Base-by-base conservation (phyloP, 2,329 filamentous ascomycete genomes). In the Xylaria sp. region DNA sequence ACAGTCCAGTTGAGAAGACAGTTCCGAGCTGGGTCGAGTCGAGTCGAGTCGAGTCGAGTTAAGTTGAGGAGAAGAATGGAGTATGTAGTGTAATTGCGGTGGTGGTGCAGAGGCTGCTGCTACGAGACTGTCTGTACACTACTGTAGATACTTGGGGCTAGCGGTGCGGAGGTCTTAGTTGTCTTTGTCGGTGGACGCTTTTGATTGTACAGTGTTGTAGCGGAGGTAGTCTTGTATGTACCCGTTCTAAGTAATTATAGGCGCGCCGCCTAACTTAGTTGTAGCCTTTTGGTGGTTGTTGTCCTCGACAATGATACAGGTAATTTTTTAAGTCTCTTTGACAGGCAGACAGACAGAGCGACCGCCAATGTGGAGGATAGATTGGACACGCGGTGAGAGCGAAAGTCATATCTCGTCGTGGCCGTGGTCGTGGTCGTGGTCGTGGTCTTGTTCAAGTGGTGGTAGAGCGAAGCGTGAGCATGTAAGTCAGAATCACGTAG, bases 41-140 rank as follows among this genome's bases (percentile, higher is more conserved):
- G 46, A 58, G 57, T 25, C 39, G 37, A 37, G 34, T 56, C n/a
- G 52, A 25, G 23, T 25, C 3, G 23, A 48, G 28, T 56, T 12
- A 18, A 58, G 57, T 62, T 58, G 52, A 63, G 63, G 20, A 68
- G 65, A 63, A 65, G 64, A 68, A 65, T 20, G 48, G 50, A 32
- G 9, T 6, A 25, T 25, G 23, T 25, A 25, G 25, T 60, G 52
- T 20, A 63, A 57, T 44, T 58, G 39, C 54, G 51, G n/a, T 61
- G 59, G 56, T 65, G 59, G 48, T 39, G 56, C 70, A 48, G 61
- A 37, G 56, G 56, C 60, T 61, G 60, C 54, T 25, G 32, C 56
- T 46, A 18, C 32, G 32, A 34, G n/a, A 39, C 52, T 8, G 28
- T 37, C 52, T 55, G 28, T 12, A 51, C 15, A 28, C 41, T 46